A percentile compares a stretch with the other conserved stretches of the same genome.
These are phyloP conservation scores for Clitopilus hobsonii DNA, from an alignment of 768 basidiomycete species.

Conservation along the genomic window DNA sequence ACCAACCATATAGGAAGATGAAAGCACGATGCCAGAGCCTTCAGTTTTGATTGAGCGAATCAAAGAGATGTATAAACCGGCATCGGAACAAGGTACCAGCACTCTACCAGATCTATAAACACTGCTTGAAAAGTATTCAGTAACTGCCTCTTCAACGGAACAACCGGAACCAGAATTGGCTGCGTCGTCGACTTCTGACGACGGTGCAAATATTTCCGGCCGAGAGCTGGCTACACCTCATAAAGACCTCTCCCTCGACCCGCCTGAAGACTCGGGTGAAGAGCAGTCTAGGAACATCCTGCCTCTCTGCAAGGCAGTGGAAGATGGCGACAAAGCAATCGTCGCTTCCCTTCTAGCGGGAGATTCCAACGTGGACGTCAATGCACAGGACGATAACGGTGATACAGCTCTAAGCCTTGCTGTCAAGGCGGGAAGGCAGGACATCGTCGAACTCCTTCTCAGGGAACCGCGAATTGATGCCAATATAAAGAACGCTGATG, in stretches of 20 bases:
- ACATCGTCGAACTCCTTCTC: neutral
- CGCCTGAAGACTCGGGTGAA: neutral
- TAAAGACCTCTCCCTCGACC: neutral
- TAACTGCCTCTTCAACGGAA: too few species aligned
- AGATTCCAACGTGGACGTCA: neutral
- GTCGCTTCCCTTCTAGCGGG: neutral
- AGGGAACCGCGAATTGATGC: neutral
- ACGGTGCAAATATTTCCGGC: neutral
- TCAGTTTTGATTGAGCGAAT: neutral
- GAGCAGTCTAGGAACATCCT: neutral
- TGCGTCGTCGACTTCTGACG: neutral
- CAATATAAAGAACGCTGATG: neutral
- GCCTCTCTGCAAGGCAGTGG: neutral
- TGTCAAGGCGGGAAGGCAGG: too few species aligned
- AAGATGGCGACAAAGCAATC: neutral
- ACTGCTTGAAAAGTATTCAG: too few species aligned
- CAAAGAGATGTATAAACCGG: neutral
- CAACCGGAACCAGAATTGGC: neutral
- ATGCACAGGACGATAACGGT: neutral
- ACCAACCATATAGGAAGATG: neutral
- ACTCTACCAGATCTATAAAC: too few species aligned
- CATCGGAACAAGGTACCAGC: neutral
- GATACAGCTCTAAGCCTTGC: neutral
- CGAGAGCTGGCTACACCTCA: neutral
- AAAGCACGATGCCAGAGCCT: neutral